A percentile compares a stretch with the other conserved stretches of the same genome.
phyloP scores from a whole-genome alignment of 208 protist genomes.

The Wallacemonas collosoma region DNA sequence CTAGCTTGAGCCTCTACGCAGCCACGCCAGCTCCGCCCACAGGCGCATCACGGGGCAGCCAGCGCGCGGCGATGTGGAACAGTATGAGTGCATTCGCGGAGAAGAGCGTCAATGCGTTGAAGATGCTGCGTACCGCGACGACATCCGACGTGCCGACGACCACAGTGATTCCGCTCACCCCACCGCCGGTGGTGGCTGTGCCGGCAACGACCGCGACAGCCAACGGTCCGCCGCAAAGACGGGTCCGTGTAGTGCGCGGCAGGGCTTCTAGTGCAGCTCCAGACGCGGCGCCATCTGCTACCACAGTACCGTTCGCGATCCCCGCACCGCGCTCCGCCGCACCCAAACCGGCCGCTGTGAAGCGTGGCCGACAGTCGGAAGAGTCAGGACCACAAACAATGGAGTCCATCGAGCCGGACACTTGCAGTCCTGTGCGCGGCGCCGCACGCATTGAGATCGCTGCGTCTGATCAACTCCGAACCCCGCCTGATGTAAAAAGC shows the following conservation, averaged over 20 bases:
- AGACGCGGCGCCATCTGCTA: no score
- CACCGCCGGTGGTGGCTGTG: neutral
- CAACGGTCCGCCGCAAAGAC: neutral
- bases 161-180: neutral
- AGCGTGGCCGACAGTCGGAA: neutral
- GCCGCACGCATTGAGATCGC: neutral
- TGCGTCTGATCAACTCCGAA: neutral
- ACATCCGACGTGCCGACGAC: neutral
- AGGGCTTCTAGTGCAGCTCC: no score
- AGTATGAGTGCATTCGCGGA: neutral
- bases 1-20: neutral
- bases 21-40: neutral
- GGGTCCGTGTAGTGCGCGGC: no score
- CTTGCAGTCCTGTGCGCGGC: neutral
- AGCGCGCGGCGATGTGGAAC: neutral
- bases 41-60: neutral
- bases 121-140: neutral
- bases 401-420: neutral
- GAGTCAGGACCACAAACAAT: neutral
- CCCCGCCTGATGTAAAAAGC: neutral
- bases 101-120: slow-evolving; percentile 1
- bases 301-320: neutral
- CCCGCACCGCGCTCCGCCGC: slow-evolving; percentile 11
- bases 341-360: neutral
- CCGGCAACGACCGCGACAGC: neutral